phyloP scores from a whole-genome alignment of 2,329 filamentous ascomycete species.

The Boeremia lycopersici region DNA sequence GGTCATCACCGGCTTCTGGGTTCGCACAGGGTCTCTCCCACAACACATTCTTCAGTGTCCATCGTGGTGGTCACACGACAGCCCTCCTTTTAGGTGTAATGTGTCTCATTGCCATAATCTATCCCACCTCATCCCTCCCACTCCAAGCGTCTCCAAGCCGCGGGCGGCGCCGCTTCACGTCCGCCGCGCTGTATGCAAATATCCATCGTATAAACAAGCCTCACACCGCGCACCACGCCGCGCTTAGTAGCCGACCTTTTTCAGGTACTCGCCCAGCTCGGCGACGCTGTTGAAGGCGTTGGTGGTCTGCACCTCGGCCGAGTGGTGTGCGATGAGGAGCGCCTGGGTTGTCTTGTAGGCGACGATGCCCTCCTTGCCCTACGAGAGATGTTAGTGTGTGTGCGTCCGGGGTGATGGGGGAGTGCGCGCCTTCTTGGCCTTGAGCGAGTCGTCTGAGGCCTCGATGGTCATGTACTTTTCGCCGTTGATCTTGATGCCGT shows the following conservation, averaged over 20 bases:
- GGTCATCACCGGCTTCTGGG: too few species aligned
- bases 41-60: too few species aligned
- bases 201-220: constrained; percentile 31
- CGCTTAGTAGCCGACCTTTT: constrained; percentile 73
- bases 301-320: constrained; percentile 73
- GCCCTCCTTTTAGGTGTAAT: constrained; percentile 8
- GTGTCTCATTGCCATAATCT: constrained; percentile 12
- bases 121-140: constrained; percentile 10
- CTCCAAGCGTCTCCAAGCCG: neutral
- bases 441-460: constrained; percentile 78
- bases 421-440: constrained; percentile 77
- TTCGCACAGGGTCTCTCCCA: too few species aligned
- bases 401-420: neutral
- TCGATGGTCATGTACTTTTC: constrained; percentile 79
- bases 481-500: constrained; percentile 76
- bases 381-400: constrained; percentile 1
- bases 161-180: constrained; percentile 7
- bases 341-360: constrained; percentile 88
- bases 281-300: constrained; percentile 80
- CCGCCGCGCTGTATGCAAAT: constrained; percentile 41
- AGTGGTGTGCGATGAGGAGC: constrained; percentile 87
- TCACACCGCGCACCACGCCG: constrained; percentile 35
- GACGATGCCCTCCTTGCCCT: constrained; percentile 81
- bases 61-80: too few species aligned
- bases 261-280: constrained; percentile 85